These are phyloP conservation scores for Xylaria palmicola DNA, from an alignment of 495 filamentous ascomycete species.

Conservation along the genomic window DNA sequence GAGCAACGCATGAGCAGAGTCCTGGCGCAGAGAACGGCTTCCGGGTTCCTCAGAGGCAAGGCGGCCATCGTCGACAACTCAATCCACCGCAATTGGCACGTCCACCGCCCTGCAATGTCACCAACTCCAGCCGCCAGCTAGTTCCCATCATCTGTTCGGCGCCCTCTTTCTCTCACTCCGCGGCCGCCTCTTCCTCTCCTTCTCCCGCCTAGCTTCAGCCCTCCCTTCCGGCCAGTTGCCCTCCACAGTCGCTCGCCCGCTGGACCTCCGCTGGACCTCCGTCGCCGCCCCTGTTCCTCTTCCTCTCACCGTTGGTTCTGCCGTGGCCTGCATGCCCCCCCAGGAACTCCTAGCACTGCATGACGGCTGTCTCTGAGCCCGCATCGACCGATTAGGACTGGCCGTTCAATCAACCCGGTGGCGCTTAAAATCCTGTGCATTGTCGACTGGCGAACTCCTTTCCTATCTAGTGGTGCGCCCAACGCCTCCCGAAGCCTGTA, in stretches of 20 bases:
- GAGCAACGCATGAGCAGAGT: not conserved
- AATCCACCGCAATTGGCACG: constrained; percentile 25
- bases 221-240: constrained; percentile 2
- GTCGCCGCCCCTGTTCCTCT: not conserved
- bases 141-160: constrained; percentile 21
- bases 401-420: not conserved
- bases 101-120: constrained; percentile 28
- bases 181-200: not conserved
- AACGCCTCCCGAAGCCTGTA: constrained; percentile 1
- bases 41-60: not conserved
- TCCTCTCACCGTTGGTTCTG: not conserved
- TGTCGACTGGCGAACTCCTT: not conserved
- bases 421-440: not conserved
- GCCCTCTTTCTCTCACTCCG: constrained; percentile 6
- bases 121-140: constrained; percentile 24
- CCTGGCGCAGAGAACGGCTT: not conserved
- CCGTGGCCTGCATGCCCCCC: constrained; percentile 11
- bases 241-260: not conserved
- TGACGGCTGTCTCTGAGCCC: constrained; percentile 3
- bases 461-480: not conserved
- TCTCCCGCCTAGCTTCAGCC: not conserved
- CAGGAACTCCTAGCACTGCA: constrained; percentile 11
- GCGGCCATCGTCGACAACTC: constrained; percentile 1
- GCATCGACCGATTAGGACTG: constrained; percentile 10
- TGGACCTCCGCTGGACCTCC: not conserved